phyloP scores from a whole-genome alignment of 352 stramenopile genomes.

The Thraustochytrium striatum region DNA sequence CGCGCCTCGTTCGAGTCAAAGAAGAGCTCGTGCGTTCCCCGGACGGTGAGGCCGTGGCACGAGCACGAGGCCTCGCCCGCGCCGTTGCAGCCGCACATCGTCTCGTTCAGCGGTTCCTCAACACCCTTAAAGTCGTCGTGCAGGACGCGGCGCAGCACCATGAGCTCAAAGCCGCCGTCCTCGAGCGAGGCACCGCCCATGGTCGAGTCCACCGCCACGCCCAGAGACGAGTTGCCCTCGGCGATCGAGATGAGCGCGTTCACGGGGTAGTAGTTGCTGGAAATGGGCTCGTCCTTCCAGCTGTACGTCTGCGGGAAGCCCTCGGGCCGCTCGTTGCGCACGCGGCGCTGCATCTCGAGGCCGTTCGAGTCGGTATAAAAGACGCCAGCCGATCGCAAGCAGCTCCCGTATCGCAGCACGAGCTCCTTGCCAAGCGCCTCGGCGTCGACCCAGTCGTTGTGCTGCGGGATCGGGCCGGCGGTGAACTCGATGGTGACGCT shows the following conservation, averaged over 20 bases:
- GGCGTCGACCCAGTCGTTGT: background rate
- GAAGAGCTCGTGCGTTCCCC: conserved; percentile 56
- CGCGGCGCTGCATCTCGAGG: conserved; percentile 51
- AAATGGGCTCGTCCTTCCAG: conserved; percentile 69
- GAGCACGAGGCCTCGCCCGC: conserved; percentile 50
- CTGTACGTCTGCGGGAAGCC: conserved; percentile 47
- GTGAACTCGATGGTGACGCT: conserved; percentile 92
- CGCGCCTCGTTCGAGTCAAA: conserved; percentile 22
- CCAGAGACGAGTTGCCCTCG: conserved; percentile 61
- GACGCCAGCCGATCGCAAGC: background rate
- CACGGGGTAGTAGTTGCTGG: conserved; percentile 96
- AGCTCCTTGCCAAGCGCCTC: conserved; percentile 29
- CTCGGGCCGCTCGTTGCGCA: conserved; percentile 48
- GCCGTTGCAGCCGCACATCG: conserved; percentile 59
- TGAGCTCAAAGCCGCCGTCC: conserved; percentile 90
- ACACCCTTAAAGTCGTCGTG: conserved; percentile 88
- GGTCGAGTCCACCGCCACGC: conserved; percentile 80
- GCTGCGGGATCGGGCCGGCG: conserved; percentile 69
- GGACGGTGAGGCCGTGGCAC: conserved; percentile 54
- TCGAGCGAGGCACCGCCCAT: conserved; percentile 81
- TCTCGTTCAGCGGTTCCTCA: conserved; percentile 81
- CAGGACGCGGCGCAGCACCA: conserved; percentile 90
- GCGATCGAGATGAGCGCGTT: conserved; percentile 88
- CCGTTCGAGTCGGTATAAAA: conserved; percentile 55
- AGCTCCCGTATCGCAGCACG: conserved; percentile 13